phyloP scores from a whole-genome alignment of 352 stramenopile genomes.

The Globisporangium iwayamae region DNA sequence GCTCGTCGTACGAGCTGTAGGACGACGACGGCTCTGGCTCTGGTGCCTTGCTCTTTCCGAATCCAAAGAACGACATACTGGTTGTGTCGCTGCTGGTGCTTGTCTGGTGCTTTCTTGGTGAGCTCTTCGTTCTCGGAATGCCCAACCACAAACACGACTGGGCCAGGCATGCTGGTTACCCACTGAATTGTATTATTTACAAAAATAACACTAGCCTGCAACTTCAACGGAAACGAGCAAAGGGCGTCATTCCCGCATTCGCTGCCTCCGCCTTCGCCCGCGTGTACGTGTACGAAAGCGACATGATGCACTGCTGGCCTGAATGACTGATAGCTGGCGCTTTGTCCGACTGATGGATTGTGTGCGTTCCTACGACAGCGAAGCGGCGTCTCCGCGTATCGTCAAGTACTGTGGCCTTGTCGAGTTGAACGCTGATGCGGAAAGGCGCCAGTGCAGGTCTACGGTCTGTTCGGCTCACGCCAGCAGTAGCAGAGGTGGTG shows the following conservation, averaged over 20 bases:
- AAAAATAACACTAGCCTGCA: not conserved
- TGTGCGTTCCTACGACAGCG: not conserved
- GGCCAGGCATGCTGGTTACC: not conserved
- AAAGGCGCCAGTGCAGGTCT: not conserved
- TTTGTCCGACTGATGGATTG: not conserved
- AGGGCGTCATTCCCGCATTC: not conserved
- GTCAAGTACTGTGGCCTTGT: not conserved
- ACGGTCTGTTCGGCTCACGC: not conserved
- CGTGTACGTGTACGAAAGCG: not conserved
- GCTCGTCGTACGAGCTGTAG: slow-evolving; percentile 65
- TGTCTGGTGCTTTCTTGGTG: not conserved
- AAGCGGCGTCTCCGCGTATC: not conserved
- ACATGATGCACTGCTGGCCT: not conserved
- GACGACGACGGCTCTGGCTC: slow-evolving; percentile 35
- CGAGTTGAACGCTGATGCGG: not conserved
- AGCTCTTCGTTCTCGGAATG: slow-evolving; percentile 8
- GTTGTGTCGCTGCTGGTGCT: not conserved
- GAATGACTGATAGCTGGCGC: not conserved
- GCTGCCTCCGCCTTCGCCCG: not conserved
- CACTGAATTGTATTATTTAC: too few species aligned
- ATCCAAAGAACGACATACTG: slow-evolving; percentile 81
- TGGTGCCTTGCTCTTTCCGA: slow-evolving; percentile 66
- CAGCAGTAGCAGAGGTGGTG: not conserved
- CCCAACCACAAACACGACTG: not conserved
- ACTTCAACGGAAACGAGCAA: not conserved